phyloP scores from a whole-genome alignment of 176 grass and related monocot species.

The Carex kokanica region DNA sequence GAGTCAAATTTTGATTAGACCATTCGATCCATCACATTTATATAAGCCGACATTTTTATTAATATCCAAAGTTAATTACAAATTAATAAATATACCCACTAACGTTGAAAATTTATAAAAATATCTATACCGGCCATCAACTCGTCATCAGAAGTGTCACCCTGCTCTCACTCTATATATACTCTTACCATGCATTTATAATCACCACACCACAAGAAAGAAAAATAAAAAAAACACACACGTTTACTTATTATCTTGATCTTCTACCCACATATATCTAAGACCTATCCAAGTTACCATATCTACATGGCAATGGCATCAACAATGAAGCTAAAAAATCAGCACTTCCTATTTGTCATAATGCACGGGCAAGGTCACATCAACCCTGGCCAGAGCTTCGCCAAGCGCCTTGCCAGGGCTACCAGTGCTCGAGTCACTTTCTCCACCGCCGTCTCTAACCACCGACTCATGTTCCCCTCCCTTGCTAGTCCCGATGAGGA shows the following conservation, averaged over 20 bases:
- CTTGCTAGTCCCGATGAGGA: not conserved
- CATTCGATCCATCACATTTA: too few species aligned
- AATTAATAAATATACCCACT: too few species aligned
- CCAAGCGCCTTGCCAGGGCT: constrained; percentile 27
- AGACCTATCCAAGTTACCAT: not conserved
- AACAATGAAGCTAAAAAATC: not conserved
- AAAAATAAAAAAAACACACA: not conserved
- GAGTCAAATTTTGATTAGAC: too few species aligned
- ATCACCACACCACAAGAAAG: not conserved
- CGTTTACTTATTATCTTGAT: not conserved
- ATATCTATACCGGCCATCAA: too few species aligned
- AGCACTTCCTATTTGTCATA: not conserved
- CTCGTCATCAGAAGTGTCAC: not conserved
- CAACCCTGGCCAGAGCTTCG: constrained; percentile 20
- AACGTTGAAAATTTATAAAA: too few species aligned
- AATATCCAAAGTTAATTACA: too few species aligned
- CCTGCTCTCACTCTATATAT: not conserved
- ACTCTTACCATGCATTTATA: not conserved
- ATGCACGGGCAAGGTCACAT: constrained; percentile 27
- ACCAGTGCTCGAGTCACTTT: constrained; percentile 37
- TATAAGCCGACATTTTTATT: too few species aligned
- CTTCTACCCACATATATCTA: not conserved
- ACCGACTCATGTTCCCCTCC: constrained; percentile 34
- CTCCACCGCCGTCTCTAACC: constrained; percentile 32
- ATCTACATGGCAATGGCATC: not conserved